phyloP scores from a whole-genome alignment of 441 rosid genomes.

The Hura crepitans region DNA sequence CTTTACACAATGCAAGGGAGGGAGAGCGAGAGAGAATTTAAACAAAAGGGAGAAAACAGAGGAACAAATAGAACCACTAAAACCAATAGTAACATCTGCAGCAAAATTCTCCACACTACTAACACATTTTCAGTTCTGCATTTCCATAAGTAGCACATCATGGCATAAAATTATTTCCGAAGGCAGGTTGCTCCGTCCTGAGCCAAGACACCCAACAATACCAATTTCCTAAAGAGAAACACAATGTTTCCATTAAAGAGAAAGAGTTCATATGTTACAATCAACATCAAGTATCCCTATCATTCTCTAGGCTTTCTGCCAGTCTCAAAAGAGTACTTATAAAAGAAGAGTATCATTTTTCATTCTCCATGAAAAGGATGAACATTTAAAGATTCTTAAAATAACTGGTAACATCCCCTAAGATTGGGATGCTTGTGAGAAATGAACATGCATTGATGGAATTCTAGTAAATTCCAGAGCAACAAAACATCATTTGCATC shows the following conservation, averaged over 20 bases:
- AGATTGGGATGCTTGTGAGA: neutral
- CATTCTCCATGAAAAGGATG: conserved; percentile 1
- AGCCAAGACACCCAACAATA: neutral
- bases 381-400: neutral
- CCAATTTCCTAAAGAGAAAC: neutral
- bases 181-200: neutral
- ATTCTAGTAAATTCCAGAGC: neutral
- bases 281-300: neutral
- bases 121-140: neutral
- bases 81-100: neutral
- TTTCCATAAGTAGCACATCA: neutral
- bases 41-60: neutral
- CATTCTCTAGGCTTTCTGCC: neutral
- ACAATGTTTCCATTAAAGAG: neutral
- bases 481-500: neutral
- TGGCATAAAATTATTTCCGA: neutral
- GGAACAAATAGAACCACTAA: neutral
- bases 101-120: neutral
- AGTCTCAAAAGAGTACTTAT: neutral
- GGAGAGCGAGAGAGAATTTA: neutral
- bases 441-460: neutral
- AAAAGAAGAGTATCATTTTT: neutral
- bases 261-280: neutral
- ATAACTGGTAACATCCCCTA: neutral
- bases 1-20: too few relatives aligned